Evolutionary conservation across 2,329 filamentous ascomycete genomes (phyloP).

Genomic region (Teratosphaeria zuluensis): DNA sequence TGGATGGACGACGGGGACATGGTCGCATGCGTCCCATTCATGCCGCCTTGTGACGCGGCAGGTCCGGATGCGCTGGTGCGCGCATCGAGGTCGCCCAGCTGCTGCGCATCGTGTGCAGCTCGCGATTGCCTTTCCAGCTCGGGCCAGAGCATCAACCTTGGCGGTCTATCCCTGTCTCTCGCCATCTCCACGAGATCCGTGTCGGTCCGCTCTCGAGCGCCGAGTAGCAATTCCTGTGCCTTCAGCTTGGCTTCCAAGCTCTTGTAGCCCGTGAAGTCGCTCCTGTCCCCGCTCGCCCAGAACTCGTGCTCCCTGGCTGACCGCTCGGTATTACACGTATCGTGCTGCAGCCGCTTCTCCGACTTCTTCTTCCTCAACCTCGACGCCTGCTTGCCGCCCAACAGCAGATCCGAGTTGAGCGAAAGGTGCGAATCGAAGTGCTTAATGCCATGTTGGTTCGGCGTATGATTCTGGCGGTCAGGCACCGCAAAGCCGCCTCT

Average conservation of each 20-base stretch:
- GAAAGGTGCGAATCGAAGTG: neutral
- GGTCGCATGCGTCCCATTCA: neutral
- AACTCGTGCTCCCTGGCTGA: neutral
- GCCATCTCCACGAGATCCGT: neutral
- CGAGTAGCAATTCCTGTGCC: neutral
- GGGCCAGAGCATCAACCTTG: constrained; percentile 5
- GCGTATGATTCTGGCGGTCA: neutral
- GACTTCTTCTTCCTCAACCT: neutral
- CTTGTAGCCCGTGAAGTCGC: neutral
- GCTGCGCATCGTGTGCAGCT: neutral
- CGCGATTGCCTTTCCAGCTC: constrained; percentile 2
- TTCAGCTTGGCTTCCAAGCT: neutral
- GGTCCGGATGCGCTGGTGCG: neutral
- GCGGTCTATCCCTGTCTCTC: neutral
- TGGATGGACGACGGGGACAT: constrained; percentile 16
- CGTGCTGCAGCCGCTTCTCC: neutral
- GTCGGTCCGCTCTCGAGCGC: neutral
- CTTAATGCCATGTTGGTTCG: neutral
- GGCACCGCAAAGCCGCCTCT: neutral
- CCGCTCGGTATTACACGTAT: neutral
- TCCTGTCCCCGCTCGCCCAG: neutral
- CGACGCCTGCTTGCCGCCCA: neutral
- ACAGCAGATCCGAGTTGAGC: neutral
- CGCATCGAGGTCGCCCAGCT: neutral
- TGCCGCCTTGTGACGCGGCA: neutral